phyloP scores from a whole-genome alignment of 345 rosid genomes.

The Eucalyptus erythrocorys region DNA sequence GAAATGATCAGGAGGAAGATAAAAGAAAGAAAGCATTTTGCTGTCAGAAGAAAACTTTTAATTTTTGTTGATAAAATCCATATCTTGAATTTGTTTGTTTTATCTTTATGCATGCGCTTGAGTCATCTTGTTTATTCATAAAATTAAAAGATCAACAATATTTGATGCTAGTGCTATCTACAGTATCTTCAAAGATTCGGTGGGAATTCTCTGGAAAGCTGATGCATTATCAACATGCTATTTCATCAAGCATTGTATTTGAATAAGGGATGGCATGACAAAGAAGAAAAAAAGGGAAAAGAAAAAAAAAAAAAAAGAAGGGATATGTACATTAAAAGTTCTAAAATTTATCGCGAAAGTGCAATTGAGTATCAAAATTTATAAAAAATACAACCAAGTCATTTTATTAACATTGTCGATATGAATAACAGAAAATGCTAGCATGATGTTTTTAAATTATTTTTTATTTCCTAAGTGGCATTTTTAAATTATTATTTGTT shows the following conservation, averaged over 20 bases:
- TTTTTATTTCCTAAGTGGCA: too few relatives aligned
- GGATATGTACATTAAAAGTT: too few relatives aligned
- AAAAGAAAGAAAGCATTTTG: neutral
- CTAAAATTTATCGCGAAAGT: fast-evolving
- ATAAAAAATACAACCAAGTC: fast-evolving
- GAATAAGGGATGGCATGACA: neutral
- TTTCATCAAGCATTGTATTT: neutral
- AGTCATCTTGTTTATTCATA: neutral
- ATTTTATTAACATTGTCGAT: fast-evolving
- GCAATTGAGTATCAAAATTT: fast-evolving
- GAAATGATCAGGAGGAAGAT: neutral
- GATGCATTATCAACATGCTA: neutral
- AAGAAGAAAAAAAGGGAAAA: neutral
- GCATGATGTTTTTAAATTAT: too few relatives aligned
- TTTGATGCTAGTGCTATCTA: neutral
- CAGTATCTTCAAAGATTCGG: neutral
- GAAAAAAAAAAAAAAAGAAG: too few relatives aligned
- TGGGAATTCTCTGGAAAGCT: neutral
- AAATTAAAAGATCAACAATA: neutral
- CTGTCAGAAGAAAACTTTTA: neutral
- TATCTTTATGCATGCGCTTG: neutral
- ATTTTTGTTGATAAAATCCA: neutral
- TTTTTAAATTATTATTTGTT: too few relatives aligned
- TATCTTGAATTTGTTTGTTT: neutral
- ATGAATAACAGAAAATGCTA: fast-evolving